Conservation (phyloP, 1,284 basidiomycete genomes). For the Prillingera fragicola region DNA sequence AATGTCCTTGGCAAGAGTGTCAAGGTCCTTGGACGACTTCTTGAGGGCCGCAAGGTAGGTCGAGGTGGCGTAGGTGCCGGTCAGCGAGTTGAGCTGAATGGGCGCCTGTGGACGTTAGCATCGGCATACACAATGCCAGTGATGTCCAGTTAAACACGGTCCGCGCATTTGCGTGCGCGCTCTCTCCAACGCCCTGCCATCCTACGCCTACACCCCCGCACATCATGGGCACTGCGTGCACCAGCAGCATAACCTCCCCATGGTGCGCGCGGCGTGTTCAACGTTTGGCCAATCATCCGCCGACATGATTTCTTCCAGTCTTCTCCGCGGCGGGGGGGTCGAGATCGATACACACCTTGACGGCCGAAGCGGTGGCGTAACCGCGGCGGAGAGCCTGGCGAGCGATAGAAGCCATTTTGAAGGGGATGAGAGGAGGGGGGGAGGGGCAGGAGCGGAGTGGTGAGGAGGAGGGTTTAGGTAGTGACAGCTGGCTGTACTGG, state of each 20-base stretch:
- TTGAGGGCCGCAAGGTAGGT: conserved; percentile 85
- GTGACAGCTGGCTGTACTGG: conserved; percentile 8
- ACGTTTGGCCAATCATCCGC: not conserved
- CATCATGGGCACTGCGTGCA: not conserved
- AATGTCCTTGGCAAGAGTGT: conserved; percentile 77
- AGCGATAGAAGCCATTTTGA: conserved; percentile 44
- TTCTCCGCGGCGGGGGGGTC: not conserved
- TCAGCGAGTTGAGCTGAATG: conserved; percentile 49
- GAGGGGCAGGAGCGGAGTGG: conserved; percentile 3
- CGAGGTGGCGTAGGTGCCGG: conserved; percentile 86
- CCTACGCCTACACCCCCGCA: not conserved
- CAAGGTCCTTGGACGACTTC: conserved; percentile 61
- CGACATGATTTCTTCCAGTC: not conserved
- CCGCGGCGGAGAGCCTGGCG: conserved; percentile 41
- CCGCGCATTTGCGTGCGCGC: not conserved
- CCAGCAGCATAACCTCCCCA: not conserved
- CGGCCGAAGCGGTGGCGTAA: conserved; percentile 41
- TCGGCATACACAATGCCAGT: too few relatives aligned
- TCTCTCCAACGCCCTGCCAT: not conserved
- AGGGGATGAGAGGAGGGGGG: conserved; percentile 12
- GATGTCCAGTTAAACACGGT: too few relatives aligned
- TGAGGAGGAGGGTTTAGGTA: conserved; percentile 7
- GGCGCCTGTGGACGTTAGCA: too few relatives aligned
- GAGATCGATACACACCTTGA: conserved; percentile 40
- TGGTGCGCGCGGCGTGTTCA: not conserved